Percentiles rank a stretch among this genome's conserved stretches.
These are phyloP conservation scores for Isabelozyma heimii DNA, from an alignment of 805 yeast species.

Conservation along the genomic window DNA sequence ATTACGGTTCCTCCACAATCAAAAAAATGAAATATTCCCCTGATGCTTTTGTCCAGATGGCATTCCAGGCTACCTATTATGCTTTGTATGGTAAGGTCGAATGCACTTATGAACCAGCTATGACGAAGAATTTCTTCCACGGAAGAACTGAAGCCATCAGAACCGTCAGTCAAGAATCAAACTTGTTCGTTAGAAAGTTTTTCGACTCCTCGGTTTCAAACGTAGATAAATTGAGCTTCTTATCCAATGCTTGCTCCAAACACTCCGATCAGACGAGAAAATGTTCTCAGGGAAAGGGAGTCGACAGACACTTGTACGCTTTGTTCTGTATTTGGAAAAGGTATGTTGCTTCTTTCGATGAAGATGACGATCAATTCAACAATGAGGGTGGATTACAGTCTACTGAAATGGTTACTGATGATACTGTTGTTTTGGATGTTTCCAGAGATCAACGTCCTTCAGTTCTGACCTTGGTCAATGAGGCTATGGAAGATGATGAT, in stretches of 20 bases:
- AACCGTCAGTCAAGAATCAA: conserved; percentile 77
- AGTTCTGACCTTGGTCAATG: conserved; percentile 11
- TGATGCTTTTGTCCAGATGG: conserved; percentile 92
- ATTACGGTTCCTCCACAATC: conserved; percentile 72
- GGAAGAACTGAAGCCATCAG: conserved; percentile 94
- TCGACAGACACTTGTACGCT: conserved; percentile 88
- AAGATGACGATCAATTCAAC: background rate
- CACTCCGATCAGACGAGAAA: conserved; percentile 68
- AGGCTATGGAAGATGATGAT: conserved; percentile 13
- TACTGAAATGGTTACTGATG: conserved; percentile 15
- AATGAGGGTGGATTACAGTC: conserved; percentile 3
- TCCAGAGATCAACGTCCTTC: conserved; percentile 7
- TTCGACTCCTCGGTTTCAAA: conserved; percentile 64
- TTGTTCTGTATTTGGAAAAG: conserved; percentile 84
- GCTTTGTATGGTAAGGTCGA: conserved; percentile 91
- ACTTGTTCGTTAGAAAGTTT: conserved; percentile 78
- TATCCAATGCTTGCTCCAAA: conserved; percentile 66
- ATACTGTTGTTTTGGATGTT: conserved; percentile 7
- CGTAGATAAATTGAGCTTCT: conserved; percentile 54
- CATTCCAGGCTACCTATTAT: conserved; percentile 88
- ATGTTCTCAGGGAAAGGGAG: conserved; percentile 80
- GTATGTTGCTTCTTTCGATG: conserved; percentile 35
- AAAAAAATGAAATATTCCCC: conserved; percentile 87
- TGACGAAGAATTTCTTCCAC: conserved; percentile 84
- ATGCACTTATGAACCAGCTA: conserved; percentile 93